These are phyloP conservation scores for Zopfochytrium polystomum DNA, from an alignment of 371 early-diverging fungal genomes.

Conservation along the genomic window DNA sequence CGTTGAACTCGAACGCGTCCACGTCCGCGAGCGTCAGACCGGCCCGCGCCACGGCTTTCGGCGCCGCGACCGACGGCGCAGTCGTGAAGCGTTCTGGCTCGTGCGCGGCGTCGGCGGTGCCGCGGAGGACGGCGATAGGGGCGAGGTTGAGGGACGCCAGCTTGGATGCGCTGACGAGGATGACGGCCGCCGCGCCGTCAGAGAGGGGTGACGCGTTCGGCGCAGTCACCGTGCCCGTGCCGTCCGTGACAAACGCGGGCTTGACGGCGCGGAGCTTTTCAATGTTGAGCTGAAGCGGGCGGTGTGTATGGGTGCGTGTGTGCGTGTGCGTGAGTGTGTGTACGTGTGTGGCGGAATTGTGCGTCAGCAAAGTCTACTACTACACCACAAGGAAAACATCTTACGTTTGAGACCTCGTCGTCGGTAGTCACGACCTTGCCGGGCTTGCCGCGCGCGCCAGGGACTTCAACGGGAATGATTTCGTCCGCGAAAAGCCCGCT, in stretches of 20 bases:
- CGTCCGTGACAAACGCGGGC: conserved; percentile 84
- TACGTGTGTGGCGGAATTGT: no score
- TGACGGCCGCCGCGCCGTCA: conserved; percentile 94
- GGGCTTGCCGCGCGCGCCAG: conserved; percentile 81
- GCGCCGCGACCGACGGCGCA: conserved; percentile 89
- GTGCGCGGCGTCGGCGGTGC: conserved; percentile 77
- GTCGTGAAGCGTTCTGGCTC: conserved; percentile 89
- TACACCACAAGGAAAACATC: neutral
- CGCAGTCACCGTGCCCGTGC: conserved; percentile 87
- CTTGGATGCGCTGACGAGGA: conserved; percentile 75
- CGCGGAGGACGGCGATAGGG: conserved; percentile 73
- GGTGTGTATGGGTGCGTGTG: conserved; percentile 1
- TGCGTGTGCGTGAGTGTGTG: no score
- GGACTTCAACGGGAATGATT: conserved; percentile 82
- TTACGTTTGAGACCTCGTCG: conserved; percentile 79
- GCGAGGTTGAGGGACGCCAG: conserved; percentile 74
- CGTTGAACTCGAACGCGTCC: conserved; percentile 92
- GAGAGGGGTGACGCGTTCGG: conserved; percentile 91
- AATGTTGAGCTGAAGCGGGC: conserved; percentile 49
- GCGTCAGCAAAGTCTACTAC: neutral
- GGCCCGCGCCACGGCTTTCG: conserved; percentile 84
- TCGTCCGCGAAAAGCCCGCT: conserved; percentile 78
- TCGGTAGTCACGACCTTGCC: conserved; percentile 72
- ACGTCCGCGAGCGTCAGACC: conserved; percentile 61
- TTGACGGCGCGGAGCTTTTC: conserved; percentile 82